These are phyloP conservation scores for Trichophyton benhamiae DNA, from an alignment of 2,329 filamentous ascomycete genomes.

Conservation along the genomic window DNA sequence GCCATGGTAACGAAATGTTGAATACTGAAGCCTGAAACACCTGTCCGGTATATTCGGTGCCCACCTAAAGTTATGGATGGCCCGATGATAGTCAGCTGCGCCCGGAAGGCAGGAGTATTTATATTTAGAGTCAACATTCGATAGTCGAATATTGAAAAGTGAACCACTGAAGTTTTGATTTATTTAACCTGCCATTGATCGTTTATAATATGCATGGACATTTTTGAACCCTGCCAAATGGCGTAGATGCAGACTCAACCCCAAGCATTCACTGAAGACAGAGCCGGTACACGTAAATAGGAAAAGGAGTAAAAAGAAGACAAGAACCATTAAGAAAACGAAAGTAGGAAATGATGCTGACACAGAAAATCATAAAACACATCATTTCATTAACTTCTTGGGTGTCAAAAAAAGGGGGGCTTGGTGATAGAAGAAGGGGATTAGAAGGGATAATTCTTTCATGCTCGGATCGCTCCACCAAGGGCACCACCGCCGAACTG, in stretches of 20 bases:
- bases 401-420: conserved; percentile 5
- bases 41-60: no score
- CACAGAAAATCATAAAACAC: conserved; percentile 8
- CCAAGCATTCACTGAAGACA: conserved; percentile 5
- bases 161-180: not conserved
- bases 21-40: no score
- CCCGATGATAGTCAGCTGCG: no score
- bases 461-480: conserved; percentile 40
- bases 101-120: no score
- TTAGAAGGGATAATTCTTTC: conserved; percentile 18
- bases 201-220: conserved; percentile 1
- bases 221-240: conserved; percentile 5
- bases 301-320: conserved; percentile 1
- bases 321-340: not conserved
- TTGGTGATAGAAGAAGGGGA: conserved; percentile 8
- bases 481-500: conserved; percentile 41
- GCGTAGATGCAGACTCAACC: conserved; percentile 15
- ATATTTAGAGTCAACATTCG: no score
- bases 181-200: not conserved
- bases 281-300: conserved; percentile 1
- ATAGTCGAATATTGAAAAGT: no score
- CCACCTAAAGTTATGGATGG: no score
- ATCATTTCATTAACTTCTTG: conserved; percentile 6
- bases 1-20: no score
- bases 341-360: conserved; percentile 4